These are phyloP conservation scores for Whalleya microplaca DNA, from an alignment of 2,329 filamentous ascomycete genomes.

Conservation along the genomic window DNA sequence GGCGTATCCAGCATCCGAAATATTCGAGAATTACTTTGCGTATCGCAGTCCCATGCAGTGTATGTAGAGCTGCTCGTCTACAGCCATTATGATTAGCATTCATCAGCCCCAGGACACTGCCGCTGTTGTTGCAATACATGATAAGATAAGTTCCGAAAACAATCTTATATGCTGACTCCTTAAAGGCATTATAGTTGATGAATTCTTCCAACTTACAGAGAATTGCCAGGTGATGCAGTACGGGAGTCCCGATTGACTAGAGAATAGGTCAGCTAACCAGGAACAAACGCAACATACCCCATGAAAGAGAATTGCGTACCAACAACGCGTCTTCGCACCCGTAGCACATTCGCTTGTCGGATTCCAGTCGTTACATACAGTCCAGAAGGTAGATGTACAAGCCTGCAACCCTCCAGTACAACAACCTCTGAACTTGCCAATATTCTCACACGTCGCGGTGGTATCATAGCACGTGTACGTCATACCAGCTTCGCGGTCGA, in stretches of 20 bases:
- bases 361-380: constrained; percentile 22
- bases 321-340: constrained; percentile 19
- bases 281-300: not conserved
- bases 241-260: constrained; percentile 14
- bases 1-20: constrained; percentile 17
- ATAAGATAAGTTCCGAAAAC: not conserved
- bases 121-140: not conserved
- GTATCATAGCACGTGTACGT: constrained; percentile 19
- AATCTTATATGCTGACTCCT: too few relatives aligned
- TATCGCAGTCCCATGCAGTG: constrained; percentile 22
- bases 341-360: constrained; percentile 11
- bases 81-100: constrained; percentile 2
- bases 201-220: constrained; percentile 22
- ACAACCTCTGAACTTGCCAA: constrained; percentile 17
- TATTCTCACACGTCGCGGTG: constrained; percentile 18
- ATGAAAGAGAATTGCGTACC: constrained; percentile 3
- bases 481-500: constrained; percentile 6
- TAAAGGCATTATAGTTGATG: too few relatives aligned
- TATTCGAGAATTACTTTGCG: constrained; percentile 8
- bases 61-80: constrained; percentile 15
- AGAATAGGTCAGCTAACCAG: not conserved
- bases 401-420: constrained; percentile 17
- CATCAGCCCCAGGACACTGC: not conserved
- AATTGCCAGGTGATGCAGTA: constrained; percentile 23
- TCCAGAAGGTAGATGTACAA: constrained; percentile 24